These are phyloP conservation scores for Penicillium steckii DNA, from an alignment of 495 filamentous ascomycete species.

Conservation along the genomic window DNA sequence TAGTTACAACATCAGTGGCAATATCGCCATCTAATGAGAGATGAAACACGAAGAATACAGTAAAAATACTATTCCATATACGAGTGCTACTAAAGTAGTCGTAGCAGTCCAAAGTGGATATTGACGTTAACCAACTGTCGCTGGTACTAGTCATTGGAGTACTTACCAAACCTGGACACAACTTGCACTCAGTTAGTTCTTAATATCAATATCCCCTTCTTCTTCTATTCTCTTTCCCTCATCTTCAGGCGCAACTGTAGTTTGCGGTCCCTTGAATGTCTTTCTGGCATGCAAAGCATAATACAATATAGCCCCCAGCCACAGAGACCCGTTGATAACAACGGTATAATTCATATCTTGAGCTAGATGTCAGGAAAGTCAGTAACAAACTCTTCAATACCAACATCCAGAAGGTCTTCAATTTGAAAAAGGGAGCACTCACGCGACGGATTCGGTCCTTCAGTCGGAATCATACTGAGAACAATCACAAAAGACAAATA, in stretches of 20 bases:
- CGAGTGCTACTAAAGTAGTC: too few species aligned
- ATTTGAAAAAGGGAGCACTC: conserved; percentile 14
- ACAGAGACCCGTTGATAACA: conserved; percentile 61
- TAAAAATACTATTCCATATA: too few species aligned
- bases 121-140: too few species aligned
- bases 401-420: not conserved
- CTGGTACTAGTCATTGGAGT: too few species aligned
- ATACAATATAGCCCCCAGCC: conserved; percentile 59
- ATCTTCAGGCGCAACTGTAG: conserved; percentile 50
- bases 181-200: not conserved
- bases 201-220: not conserved
- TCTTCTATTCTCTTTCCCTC: conserved; percentile 16
- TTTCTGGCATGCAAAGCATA: conserved; percentile 65
- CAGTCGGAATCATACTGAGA: conserved; percentile 53
- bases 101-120: too few species aligned
- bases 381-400: too few species aligned
- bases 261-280: conserved; percentile 71
- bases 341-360: conserved; percentile 65
- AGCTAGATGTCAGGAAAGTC: conserved; percentile 29
- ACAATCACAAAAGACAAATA: conserved; percentile 54
- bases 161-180: too few species aligned
- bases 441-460: conserved; percentile 47
- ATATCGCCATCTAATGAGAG: not conserved
- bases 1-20: not conserved
- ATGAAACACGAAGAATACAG: not conserved